Percentiles rank a stretch among this genome's conserved stretches.
Conservation (phyloP, 805 yeast species). For the Hanseniaspora clermontiae region DNA sequence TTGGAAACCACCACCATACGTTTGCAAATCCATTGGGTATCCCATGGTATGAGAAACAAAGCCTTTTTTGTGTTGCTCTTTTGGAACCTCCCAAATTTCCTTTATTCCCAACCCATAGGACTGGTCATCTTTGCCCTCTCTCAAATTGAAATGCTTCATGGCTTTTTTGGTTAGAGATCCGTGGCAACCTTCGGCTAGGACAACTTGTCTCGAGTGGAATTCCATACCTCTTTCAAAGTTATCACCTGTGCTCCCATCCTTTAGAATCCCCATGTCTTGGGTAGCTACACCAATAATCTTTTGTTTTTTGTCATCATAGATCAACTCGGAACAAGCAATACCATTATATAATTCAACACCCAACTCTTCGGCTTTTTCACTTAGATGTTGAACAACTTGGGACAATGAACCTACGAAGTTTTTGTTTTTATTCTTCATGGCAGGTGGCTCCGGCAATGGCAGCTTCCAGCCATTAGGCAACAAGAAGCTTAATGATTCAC, state of each 20-base stretch:
- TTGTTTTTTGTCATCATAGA: constrained; percentile 39
- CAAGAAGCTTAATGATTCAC: constrained; percentile 61
- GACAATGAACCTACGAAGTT: constrained; percentile 78
- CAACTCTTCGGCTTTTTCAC: constrained; percentile 80
- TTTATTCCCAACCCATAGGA: constrained; percentile 93
- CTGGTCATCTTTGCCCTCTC: constrained; percentile 57
- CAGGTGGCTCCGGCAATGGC: constrained; percentile 88
- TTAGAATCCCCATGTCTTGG: constrained; percentile 76
- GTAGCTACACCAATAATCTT: constrained; percentile 84
- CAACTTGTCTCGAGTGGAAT: constrained; percentile 78
- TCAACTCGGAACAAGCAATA: constrained; percentile 68
- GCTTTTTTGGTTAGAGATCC: constrained; percentile 79
- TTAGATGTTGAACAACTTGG: constrained; percentile 65
- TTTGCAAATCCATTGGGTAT: constrained; percentile 58
- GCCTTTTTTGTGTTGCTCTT: constrained; percentile 70
- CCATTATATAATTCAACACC: constrained; percentile 93
- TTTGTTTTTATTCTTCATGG: constrained; percentile 63
- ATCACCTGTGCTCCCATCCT: constrained; percentile 62
- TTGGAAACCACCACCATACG: constrained; percentile 94
- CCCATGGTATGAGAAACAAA: constrained; percentile 81
- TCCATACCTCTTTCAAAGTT: constrained; percentile 96
- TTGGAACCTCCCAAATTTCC: constrained; percentile 91
- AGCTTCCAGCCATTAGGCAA: constrained; percentile 40
- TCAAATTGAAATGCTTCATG: constrained; percentile 53
- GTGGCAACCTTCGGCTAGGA: constrained; percentile 96